Percentiles rank a stretch among this genome's conserved stretches.
phyloP scores from a whole-genome alignment of 1,139 yeast genomes.

The Magnusiomyces fungicola region DNA sequence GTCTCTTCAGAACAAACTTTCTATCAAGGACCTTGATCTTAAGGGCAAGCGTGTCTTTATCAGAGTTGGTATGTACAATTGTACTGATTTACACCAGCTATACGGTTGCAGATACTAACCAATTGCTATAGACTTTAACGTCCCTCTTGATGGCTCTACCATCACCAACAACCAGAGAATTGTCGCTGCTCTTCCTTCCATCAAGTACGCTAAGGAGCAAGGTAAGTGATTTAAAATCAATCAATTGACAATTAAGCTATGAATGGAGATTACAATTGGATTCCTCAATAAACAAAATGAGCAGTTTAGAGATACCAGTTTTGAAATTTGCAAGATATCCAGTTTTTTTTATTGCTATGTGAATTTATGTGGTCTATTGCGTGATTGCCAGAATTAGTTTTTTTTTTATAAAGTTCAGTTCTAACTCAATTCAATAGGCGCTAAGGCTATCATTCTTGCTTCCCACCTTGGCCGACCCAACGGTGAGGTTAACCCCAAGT shows the following conservation, averaged over 20 bases:
- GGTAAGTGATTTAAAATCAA: conserved; percentile 22
- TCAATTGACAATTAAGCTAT: too few species aligned
- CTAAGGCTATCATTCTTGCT: conserved; percentile 83
- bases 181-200: conserved; percentile 96
- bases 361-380: too few species aligned
- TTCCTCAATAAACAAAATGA: too few species aligned
- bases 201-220: conserved; percentile 82
- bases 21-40: conserved; percentile 83
- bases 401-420: not conserved
- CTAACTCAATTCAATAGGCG: conserved; percentile 29
- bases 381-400: too few species aligned
- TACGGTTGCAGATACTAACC: too few species aligned
- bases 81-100: too few species aligned
- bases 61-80: conserved; percentile 65
- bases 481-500: conserved; percentile 76
- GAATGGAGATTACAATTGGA: too few species aligned
- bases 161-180: conserved; percentile 98
- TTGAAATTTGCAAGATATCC: too few species aligned
- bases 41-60: conserved; percentile 88
- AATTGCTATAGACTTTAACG: conserved; percentile 59
- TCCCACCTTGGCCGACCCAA: conserved; percentile 98
- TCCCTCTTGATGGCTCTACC: conserved; percentile 89
- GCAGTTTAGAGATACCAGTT: too few species aligned
- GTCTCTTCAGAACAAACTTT: conserved; percentile 88
- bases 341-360: too few species aligned